phyloP scores from a whole-genome alignment of 164 flowering plant species.

The Tinospora cordifolia region DNA sequence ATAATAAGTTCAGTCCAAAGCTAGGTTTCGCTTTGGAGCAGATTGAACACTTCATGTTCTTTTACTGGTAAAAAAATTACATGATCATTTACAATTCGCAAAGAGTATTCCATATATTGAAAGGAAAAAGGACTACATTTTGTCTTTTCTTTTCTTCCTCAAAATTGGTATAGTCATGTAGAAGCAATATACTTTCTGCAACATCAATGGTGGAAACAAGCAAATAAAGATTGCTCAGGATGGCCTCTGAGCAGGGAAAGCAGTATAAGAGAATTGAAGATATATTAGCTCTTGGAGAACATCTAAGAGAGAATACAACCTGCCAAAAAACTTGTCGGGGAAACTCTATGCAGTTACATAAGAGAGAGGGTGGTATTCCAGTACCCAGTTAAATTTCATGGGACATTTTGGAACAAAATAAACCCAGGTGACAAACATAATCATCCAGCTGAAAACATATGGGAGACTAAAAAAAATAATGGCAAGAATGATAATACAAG shows the following conservation, averaged over 20 bases:
- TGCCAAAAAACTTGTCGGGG: neutral
- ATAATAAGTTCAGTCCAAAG: neutral
- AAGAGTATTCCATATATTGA: too few relatives aligned
- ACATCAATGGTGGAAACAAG: too few relatives aligned
- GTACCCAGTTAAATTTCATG: neutral
- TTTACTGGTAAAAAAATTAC: neutral
- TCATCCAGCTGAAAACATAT: neutral
- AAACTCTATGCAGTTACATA: neutral
- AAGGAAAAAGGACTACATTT: too few relatives aligned
- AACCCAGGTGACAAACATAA: neutral
- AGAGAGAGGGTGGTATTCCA: neutral
- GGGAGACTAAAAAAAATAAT: neutral
- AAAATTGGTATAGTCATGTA: too few relatives aligned
- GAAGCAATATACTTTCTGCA: too few relatives aligned
- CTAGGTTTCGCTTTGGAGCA: neutral
- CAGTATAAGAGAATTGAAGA: too few relatives aligned
- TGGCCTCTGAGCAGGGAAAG: too few relatives aligned
- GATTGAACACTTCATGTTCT: neutral
- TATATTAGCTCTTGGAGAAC: neutral
- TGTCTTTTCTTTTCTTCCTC: too few relatives aligned
- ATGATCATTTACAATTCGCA: too few relatives aligned
- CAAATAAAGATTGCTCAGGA: too few relatives aligned
- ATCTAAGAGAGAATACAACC: neutral
- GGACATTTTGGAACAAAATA: neutral
- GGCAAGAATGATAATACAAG: too few relatives aligned